Conservation (phyloP, 352 stramenopile species). For the Globisporangium paddicum region DNA sequence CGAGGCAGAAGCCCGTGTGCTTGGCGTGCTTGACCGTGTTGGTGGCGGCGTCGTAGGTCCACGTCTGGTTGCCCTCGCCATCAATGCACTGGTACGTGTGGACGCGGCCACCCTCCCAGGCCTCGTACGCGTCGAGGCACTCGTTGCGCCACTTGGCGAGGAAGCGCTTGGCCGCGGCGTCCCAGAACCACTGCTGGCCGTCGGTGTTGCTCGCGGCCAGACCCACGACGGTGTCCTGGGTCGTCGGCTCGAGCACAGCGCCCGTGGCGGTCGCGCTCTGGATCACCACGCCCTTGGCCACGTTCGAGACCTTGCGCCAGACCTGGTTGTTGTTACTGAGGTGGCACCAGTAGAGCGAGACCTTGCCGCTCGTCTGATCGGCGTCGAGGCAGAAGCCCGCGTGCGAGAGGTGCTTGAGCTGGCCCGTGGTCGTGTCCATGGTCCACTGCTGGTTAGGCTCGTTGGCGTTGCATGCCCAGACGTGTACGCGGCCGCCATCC, state of each 20-base stretch:
- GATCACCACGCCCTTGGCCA: conserved; percentile 25
- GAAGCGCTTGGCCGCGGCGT: conserved; percentile 33
- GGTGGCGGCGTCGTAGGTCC: conserved; percentile 39
- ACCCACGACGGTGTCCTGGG: conserved; percentile 28
- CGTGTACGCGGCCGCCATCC: conserved; percentile 44
- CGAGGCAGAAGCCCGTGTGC: conserved; percentile 45
- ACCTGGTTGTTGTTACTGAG: conserved; percentile 61
- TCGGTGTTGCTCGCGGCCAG: conserved; percentile 10
- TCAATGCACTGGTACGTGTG: conserved; percentile 53
- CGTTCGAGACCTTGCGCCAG: conserved; percentile 30
- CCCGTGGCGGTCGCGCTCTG: conserved; percentile 19
- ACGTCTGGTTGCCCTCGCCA: conserved; percentile 52
- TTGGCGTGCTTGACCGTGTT: conserved; percentile 44
- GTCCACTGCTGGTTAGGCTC: conserved; percentile 46
- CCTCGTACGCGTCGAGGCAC: conserved; percentile 64
- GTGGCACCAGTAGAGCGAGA: conserved; percentile 46
- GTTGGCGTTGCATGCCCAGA: conserved; percentile 28
- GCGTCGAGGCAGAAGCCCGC: conserved; percentile 55
- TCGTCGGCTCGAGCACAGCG: conserved; percentile 27
- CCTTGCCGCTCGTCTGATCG: conserved; percentile 26
- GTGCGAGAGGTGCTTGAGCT: conserved; percentile 41
- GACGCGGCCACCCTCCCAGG: conserved; percentile 41
- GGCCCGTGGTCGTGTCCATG: conserved; percentile 29
- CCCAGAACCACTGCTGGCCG: conserved; percentile 44
- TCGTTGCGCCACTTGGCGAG: conserved; percentile 36